Evolutionary conservation across 176 grass and related monocot species (phyloP).

Genomic region (Carex scoparia): DNA sequence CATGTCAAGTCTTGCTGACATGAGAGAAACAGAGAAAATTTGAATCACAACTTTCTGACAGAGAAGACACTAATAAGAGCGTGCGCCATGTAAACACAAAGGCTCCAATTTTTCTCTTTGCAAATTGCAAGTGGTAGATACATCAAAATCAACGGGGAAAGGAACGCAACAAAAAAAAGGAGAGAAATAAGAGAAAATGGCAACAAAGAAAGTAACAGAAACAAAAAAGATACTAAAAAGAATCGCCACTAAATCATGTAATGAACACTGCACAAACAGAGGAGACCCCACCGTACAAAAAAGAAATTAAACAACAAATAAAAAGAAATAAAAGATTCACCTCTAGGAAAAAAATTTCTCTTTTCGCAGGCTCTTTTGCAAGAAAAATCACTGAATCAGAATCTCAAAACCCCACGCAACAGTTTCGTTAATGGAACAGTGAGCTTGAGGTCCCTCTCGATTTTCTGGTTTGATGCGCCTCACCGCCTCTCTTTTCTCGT

Average conservation of each 20-base stretch:
- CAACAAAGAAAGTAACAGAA: constrained; percentile 4
- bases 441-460: neutral
- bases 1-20: constrained; percentile 7
- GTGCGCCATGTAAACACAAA: constrained; percentile 15
- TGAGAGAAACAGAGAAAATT: constrained; percentile 15
- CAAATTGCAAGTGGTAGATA: constrained; percentile 20
- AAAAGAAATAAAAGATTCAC: constrained; percentile 8
- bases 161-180: neutral
- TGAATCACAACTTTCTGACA: constrained; percentile 3
- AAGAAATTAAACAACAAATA: neutral
- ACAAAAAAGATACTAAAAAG: neutral
- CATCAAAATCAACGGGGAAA: constrained; percentile 24
- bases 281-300: constrained; percentile 14
- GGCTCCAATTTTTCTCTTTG: neutral
- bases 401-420: constrained; percentile 7
- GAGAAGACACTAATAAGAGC: neutral
- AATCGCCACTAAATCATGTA: constrained; percentile 28
- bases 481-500: neutral
- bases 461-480: neutral
- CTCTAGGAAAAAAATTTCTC: neutral
- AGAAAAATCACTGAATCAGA: constrained; percentile 29
- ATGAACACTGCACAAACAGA: neutral
- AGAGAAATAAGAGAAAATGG: neutral
- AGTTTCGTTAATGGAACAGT: constrained; percentile 23
- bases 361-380: neutral